Evolutionary conservation across 2,329 filamentous ascomycete genomes (phyloP).

Genomic region (Hypoxylon sp.): DNA sequence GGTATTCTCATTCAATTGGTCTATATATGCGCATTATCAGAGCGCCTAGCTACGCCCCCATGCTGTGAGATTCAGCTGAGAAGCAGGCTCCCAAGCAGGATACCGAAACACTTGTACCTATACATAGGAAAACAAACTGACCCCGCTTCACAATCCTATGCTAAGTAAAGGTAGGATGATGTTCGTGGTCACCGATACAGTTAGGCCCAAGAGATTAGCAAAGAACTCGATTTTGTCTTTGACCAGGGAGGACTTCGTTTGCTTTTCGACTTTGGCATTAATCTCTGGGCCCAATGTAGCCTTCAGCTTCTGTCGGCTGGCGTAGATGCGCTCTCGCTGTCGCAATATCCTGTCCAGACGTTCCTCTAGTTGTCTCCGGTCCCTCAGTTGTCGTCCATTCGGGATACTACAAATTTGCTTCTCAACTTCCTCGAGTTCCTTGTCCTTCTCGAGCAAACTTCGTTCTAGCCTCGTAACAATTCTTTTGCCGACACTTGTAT

Average conservation of each 20-base stretch:
- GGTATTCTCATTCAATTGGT: not conserved
- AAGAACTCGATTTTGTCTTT: constrained; percentile 4
- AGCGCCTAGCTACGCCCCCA: not conserved
- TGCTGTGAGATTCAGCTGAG: not conserved
- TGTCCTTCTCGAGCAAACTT: not conserved
- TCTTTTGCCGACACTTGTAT: not conserved
- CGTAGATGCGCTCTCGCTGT: constrained; percentile 1
- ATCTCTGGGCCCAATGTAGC: not conserved
- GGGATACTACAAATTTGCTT: not conserved
- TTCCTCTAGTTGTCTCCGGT: not conserved
- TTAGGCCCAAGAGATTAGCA: not conserved
- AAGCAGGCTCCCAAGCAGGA: not conserved
- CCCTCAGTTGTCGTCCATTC: not conserved
- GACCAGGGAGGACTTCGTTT: not conserved
- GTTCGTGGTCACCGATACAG: not conserved
- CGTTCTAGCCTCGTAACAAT: not conserved
- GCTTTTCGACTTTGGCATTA: not conserved
- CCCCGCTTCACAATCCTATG: constrained; percentile 2
- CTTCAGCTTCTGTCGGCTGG: not conserved
- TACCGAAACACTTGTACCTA: constrained; percentile 2
- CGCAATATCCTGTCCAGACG: not conserved
- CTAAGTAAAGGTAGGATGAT: not conserved
- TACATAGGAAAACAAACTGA: not conserved
- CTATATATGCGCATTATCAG: not conserved
- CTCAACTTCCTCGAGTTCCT: constrained; percentile 2